These are phyloP conservation scores for Asterella californica DNA, from an alignment of 225 moss, liverwort and hornwort genomes.

Conservation along the genomic window DNA sequence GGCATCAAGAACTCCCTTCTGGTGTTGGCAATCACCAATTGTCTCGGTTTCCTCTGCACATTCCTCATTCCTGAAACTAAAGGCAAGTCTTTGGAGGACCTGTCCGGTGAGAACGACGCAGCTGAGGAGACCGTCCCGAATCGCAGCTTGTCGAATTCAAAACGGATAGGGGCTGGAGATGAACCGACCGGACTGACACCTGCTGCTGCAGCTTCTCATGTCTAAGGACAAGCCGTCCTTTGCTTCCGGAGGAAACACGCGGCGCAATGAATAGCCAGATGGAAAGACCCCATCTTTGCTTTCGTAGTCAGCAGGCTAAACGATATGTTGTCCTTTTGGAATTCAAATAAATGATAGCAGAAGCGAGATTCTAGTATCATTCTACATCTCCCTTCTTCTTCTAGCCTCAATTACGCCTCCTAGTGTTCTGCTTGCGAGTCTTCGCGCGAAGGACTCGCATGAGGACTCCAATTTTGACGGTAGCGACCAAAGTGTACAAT, in stretches of 20 bases:
- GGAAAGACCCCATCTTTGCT: no score
- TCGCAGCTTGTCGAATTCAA: not conserved
- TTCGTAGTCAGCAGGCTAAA: no score
- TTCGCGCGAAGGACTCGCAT: not conserved
- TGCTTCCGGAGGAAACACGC: no score
- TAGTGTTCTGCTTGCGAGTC: not conserved
- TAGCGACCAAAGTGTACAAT: not conserved
- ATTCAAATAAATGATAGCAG: no score
- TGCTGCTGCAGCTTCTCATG: not conserved
- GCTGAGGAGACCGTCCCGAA: not conserved
- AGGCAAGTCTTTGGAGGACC: slow-evolving; percentile 34
- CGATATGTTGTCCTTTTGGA: no score
- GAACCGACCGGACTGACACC: not conserved
- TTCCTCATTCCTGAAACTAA: slow-evolving; percentile 33
- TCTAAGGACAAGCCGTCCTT: not conserved
- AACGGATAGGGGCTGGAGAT: not conserved
- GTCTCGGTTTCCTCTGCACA: slow-evolving; percentile 25
- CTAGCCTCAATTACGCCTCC: no score
- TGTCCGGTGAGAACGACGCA: slow-evolving; percentile 30
- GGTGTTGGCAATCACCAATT: slow-evolving; percentile 27
- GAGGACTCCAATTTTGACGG: not conserved
- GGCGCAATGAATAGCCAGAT: no score
- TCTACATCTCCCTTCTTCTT: no score
- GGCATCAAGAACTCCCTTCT: slow-evolving; percentile 23
- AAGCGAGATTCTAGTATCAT: no score